phyloP scores from a whole-genome alignment of 805 yeast species.

The Candida peoriensis region DNA sequence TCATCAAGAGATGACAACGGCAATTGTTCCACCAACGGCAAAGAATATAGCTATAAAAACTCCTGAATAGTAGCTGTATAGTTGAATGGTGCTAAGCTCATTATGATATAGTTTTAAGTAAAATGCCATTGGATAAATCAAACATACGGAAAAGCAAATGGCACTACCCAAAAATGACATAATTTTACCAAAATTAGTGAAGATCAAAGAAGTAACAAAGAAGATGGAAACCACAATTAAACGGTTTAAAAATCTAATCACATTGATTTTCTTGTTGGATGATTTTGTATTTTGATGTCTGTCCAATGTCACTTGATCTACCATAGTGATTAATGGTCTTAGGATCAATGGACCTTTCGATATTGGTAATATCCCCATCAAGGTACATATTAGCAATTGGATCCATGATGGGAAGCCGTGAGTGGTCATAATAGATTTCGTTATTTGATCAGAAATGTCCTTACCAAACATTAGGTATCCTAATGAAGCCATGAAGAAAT shows the following conservation, averaged over 20 bases:
- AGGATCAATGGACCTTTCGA: slow-evolving; percentile 72
- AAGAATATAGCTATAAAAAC: slow-evolving; percentile 7
- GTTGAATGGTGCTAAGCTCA: slow-evolving; percentile 28
- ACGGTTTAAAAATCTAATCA: slow-evolving; percentile 14
- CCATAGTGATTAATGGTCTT: slow-evolving; percentile 63
- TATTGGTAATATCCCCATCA: slow-evolving; percentile 69
- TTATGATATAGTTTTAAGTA: slow-evolving; percentile 45
- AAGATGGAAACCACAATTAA: slow-evolving; percentile 28
- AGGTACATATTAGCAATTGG: slow-evolving; percentile 33
- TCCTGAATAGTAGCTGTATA: slow-evolving; percentile 7
- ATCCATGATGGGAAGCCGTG: slow-evolving; percentile 63
- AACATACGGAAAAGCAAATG: slow-evolving; percentile 68
- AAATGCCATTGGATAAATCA: slow-evolving; percentile 63
- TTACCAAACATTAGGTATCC: slow-evolving; percentile 83
- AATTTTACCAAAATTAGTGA: slow-evolving; percentile 69
- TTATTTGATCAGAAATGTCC: slow-evolving; percentile 63
- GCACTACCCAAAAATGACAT: slow-evolving; percentile 72
- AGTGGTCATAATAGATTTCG: slow-evolving; percentile 65
- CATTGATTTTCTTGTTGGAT: neutral
- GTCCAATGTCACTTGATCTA: slow-evolving; percentile 36
- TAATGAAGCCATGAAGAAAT: slow-evolving; percentile 53
- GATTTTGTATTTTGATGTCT: neutral
- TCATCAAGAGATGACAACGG: slow-evolving; percentile 18
- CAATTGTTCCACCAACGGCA: slow-evolving; percentile 22
- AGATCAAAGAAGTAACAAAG: slow-evolving; percentile 46